Evolutionary conservation across 805 yeast genomes (phyloP), one percentile per base, ranked within the genome.

Genomic region (Yueomyces sp.): DNA sequence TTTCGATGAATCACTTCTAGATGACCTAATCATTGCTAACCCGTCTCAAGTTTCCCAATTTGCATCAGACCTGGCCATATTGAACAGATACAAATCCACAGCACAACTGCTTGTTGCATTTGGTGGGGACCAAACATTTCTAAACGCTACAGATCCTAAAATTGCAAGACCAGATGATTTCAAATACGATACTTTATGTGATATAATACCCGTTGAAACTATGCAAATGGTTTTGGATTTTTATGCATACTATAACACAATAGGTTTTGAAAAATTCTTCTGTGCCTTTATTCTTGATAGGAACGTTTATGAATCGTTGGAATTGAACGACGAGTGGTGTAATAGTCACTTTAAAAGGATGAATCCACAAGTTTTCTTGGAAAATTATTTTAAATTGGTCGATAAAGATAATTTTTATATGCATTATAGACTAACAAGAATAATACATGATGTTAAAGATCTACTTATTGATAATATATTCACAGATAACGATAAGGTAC

Each of bases 211-310:
- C 1, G 43, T 50, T 3, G 53, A 49, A 3, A 42, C 43, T 2
- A 51, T 58, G 52, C 40, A 48, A 34, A 40, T 44, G 4, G 39
- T 45, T 2, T 6, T 52, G 2, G 37, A 39, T 7, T 37, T 40
- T 11, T 48, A 50, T 39, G 34, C 39, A n/a, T 40, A 41, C 8
- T 44, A 44, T n/a, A 28, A 26, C 5, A 8, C 6, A 34, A 7
- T 34, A 5, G 26, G 19, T 0, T 51, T 46, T 37, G 34, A 45
- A 6, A 45, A 40, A 36, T 38, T 41, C 28, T 49, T 56, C 39
- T 40, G 57, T 28, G 53, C 51, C 28, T 48, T 56, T 12, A 46
- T 59, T 9, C 44, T 60, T 26, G 65, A 60, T 41, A 49, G 57
- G 30, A 57, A 54, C 19, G 36, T 59, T 9, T 60, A 45, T 44